Evolutionary conservation across 495 filamentous ascomycete genomes (phyloP).

Genomic region (Hypoxylon rickii): DNA sequence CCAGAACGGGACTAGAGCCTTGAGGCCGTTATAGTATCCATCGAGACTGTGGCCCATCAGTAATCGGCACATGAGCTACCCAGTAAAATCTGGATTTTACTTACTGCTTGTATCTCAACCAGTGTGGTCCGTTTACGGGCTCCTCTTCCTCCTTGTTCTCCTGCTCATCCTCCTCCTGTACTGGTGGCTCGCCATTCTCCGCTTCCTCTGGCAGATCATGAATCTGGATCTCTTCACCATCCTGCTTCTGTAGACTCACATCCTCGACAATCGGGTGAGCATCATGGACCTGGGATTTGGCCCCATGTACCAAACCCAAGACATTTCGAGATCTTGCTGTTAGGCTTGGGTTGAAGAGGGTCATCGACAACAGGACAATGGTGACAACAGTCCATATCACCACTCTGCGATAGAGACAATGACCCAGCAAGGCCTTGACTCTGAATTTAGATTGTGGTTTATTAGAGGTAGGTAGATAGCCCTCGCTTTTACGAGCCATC

Average conservation of each 20-base stretch:
- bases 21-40: conserved; percentile 80
- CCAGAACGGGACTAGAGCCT: conserved; percentile 63
- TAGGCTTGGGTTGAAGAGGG: conserved; percentile 34
- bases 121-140: conserved; percentile 36
- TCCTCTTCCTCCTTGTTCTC: conserved; percentile 24
- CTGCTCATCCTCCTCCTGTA: conserved; percentile 18
- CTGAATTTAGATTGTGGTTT: conserved; percentile 37
- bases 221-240: conserved; percentile 2
- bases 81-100: conserved; percentile 7
- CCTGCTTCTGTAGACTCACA: conserved; percentile 23
- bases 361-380: conserved; percentile 36
- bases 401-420: conserved; percentile 49
- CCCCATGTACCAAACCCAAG: conserved; percentile 37
- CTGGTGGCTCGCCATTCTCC: conserved; percentile 3
- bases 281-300: conserved; percentile 9
- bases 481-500: conserved; percentile 35
- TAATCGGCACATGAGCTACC: conserved; percentile 2
- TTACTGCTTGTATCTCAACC: conserved; percentile 52
- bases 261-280: background rate
- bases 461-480: conserved; percentile 28
- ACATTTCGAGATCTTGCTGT: conserved; percentile 30
- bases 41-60: conserved; percentile 52
- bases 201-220: conserved; percentile 3
- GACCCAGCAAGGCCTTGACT: conserved; percentile 39
- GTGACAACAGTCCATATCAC: conserved; percentile 44